Evolutionary conservation across 2,329 filamentous ascomycete species (phyloP).

Genomic region (Xylaria sp.): DNA sequence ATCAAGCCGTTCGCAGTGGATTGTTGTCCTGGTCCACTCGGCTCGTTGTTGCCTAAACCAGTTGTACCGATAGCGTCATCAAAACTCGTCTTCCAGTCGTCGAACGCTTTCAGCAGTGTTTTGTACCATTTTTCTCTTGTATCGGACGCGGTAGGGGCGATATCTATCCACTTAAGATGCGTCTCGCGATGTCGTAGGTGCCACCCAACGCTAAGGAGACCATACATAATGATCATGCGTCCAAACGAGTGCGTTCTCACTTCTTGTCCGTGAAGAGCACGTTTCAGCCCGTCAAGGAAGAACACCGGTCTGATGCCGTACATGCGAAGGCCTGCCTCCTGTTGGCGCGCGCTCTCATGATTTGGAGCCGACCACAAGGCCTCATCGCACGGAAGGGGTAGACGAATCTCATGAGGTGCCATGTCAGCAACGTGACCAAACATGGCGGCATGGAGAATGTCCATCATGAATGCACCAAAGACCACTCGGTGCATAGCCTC

Average conservation of each 20-base stretch:
- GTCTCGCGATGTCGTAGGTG: slow-evolving; percentile 89
- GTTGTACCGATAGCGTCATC: slow-evolving; percentile 70
- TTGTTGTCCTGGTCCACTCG: slow-evolving; percentile 59
- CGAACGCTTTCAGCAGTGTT: slow-evolving; percentile 81
- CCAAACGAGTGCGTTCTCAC: slow-evolving; percentile 90
- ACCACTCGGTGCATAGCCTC: slow-evolving; percentile 88
- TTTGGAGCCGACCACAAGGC: slow-evolving; percentile 85
- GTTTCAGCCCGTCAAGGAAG: slow-evolving; percentile 87
- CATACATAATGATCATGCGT: slow-evolving; percentile 89
- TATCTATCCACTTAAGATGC: slow-evolving; percentile 82
- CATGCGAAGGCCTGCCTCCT: slow-evolving; percentile 79
- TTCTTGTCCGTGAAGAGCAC: slow-evolving; percentile 81
- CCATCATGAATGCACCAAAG: slow-evolving; percentile 89
- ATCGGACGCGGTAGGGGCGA: slow-evolving; percentile 69
- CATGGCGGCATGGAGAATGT: slow-evolving; percentile 90
- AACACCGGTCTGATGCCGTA: slow-evolving; percentile 82
- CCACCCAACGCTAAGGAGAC: slow-evolving; percentile 90
- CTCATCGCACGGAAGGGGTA: slow-evolving; percentile 89
- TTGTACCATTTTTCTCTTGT: slow-evolving; percentile 81
- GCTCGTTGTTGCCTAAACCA: slow-evolving; percentile 52
- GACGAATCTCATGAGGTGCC: slow-evolving; percentile 88
- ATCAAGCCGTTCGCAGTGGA: slow-evolving; percentile 71
- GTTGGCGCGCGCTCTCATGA: slow-evolving; percentile 78
- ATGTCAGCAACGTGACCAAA: slow-evolving; percentile 92
- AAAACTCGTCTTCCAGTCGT: slow-evolving; percentile 88